Evolutionary conservation across 2,329 filamentous ascomycete species (phyloP), one percentile per base, ranked within the genome.

Genomic region (Phaeoacremonium minimum): DNA sequence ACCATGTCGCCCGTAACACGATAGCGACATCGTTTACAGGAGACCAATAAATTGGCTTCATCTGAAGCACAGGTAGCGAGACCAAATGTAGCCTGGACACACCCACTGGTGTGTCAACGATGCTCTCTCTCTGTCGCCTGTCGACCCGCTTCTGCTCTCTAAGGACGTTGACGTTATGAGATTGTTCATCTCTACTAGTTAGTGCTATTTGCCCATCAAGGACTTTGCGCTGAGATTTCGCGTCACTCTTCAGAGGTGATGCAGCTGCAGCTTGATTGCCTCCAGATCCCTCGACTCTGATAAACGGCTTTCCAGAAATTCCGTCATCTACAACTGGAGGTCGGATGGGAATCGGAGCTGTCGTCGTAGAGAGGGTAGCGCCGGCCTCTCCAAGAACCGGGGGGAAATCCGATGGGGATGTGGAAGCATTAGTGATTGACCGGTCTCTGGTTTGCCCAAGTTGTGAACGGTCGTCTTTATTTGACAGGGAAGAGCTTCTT

Each of bases 41-140:
- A 14, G 85, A 90, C 93, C 93, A 98, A 57, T 98, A 98, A 41
- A 97, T 96, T 0, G 93, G 93, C 58, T 90, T 87, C 89, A 98
- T 95, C 52, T 87, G 74, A 20, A 95, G 64, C 36, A 76, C 76
- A 15, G 91, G 89, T 48, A 97, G 71, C 40, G 86, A 81, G 2
- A 97, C 91, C 51, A 90, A 77, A 56, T 98, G 91, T 40, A 98
- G 69, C 46, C 89, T 77, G n/a, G 90, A 95, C 6, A 93, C 71
- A 0, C 93, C 93, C 2, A 97, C 91, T 4, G 89, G 80, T 3
- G 97, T 81, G 40, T 85, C 80, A 5, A 60, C 53, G 41, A 60
- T 44, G 16, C 55, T 55, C 28, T 51, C n/a, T n/a, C n/a, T n/a
- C n/a, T 60, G 40, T 43, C 48, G 28, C 50, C 44, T 14, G 15